These are phyloP conservation scores for Casuarina glauca DNA, from an alignment of 306 rosid species.

Conservation along the genomic window DNA sequence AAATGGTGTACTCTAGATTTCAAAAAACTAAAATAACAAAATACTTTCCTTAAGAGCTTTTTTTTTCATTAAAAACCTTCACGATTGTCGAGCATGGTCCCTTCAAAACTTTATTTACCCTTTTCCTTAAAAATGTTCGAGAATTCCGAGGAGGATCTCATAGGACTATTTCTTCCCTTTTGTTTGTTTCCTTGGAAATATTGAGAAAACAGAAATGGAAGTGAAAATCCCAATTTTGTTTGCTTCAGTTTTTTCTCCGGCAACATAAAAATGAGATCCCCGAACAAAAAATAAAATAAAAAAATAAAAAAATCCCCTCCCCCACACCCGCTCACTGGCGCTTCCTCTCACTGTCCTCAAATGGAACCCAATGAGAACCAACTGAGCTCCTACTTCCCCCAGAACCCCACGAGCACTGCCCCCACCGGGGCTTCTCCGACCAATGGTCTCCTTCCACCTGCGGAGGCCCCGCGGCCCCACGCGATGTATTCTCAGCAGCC, in stretches of 20 bases:
- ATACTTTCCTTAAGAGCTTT: no score
- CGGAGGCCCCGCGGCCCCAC: slow-evolving; percentile 53
- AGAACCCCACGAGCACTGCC: slow-evolving; percentile 30
- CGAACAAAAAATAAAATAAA: slow-evolving; percentile 12
- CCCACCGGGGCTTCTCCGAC: slow-evolving; percentile 46
- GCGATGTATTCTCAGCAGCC: slow-evolving; percentile 58
- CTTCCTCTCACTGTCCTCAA: slow-evolving; percentile 25
- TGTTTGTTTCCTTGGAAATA: no score
- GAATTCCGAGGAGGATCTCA: no score
- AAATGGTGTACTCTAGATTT: no score
- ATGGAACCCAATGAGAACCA: slow-evolving; percentile 94
- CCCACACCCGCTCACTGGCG: slow-evolving; percentile 35
- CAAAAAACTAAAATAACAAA: no score
- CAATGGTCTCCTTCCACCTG: slow-evolving; percentile 56
- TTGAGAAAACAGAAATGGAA: no score
- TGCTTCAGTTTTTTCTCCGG: not conserved
- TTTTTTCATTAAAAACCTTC: no score
- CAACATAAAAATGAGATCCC: not conserved
- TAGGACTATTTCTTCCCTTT: no score
- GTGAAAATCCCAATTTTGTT: not conserved
- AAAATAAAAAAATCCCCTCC: slow-evolving; percentile 33
- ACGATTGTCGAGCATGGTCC: no score
- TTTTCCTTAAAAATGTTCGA: no score
- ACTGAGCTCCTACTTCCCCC: slow-evolving; percentile 72
- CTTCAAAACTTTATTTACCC: no score